Conservation (phyloP, 495 filamentous ascomycete genomes). For the Penicillium canescens region DNA sequence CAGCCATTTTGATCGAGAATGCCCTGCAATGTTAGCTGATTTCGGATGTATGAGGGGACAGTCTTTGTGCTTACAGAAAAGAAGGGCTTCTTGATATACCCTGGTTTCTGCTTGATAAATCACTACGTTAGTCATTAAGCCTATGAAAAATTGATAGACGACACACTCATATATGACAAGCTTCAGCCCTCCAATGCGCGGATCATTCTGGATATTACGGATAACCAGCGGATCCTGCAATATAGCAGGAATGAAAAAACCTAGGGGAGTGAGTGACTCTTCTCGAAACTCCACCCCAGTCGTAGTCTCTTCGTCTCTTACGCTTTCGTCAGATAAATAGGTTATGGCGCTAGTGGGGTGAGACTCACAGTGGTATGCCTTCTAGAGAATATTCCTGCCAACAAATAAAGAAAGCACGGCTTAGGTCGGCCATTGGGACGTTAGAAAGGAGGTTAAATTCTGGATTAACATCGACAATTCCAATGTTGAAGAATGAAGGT, state of each 20-base stretch:
- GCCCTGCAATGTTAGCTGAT: constrained; percentile 1
- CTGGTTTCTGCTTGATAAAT: background rate
- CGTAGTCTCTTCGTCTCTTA: constrained; percentile 1
- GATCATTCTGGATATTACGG: background rate
- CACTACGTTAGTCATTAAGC: background rate
- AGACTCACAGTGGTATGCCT: constrained; percentile 3
- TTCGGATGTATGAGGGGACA: background rate
- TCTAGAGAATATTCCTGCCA: background rate
- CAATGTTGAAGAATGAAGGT: background rate
- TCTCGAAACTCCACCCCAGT: background rate
- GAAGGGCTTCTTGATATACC: background rate
- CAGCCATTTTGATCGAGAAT: constrained; percentile 1
- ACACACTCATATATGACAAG: constrained; percentile 1
- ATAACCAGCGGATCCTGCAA: background rate
- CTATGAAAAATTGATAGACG: background rate
- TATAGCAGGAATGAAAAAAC: constrained; percentile 1
- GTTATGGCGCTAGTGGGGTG: background rate
- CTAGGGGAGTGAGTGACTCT: background rate
- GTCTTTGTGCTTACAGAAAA: constrained; percentile 1
- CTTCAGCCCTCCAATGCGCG: background rate
- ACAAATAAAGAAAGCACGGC: constrained; percentile 1
- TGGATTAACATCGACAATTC: background rate
- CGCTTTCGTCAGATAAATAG: background rate
- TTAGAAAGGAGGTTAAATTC: background rate
- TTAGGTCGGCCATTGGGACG: background rate